Percentiles rank a stretch among this genome's conserved stretches.
Conservation (phyloP, 495 filamentous ascomycete species). For the Cairneyella variabilis region DNA sequence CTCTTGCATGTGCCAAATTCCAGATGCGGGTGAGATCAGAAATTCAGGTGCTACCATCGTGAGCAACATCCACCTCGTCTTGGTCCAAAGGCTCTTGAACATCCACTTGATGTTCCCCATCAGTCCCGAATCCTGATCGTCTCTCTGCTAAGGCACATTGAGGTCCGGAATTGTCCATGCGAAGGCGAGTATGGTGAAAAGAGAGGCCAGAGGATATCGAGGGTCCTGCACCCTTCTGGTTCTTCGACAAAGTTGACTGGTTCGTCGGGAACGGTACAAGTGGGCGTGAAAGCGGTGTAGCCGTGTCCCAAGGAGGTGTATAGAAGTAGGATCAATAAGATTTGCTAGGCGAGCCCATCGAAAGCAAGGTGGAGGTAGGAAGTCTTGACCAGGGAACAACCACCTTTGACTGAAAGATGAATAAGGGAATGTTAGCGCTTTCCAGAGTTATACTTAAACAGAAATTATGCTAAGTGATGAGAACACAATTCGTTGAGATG, state of each 20-base stretch:
- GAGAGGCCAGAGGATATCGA: slow-evolving; percentile 12
- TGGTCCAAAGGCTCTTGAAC: slow-evolving; percentile 1
- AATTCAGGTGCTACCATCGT: slow-evolving; percentile 27
- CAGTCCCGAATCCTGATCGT: neutral
- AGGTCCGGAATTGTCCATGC: slow-evolving; percentile 29
- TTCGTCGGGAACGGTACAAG: neutral
- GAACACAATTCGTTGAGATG: no score
- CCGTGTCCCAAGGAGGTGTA: neutral
- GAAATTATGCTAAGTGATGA: no score
- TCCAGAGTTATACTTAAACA: no score
- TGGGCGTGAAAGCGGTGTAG: neutral
- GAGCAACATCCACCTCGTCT: slow-evolving; percentile 23
- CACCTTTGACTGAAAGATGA: no score
- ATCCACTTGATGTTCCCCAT: neutral
- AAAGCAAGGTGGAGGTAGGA: no score
- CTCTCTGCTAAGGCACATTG: slow-evolving; percentile 17
- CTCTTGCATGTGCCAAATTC: slow-evolving; percentile 1
- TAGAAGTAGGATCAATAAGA: neutral
- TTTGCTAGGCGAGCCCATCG: no score
- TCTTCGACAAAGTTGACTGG: neutral
- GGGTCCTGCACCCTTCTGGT: neutral
- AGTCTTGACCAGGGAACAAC: no score
- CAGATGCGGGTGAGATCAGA: slow-evolving; percentile 9
- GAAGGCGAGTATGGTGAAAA: slow-evolving; percentile 26
- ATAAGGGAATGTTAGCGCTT: no score